Evolutionary conservation across 768 basidiomycete genomes (phyloP), one percentile per base, ranked within the genome.

Genomic region (Trametes elegans): DNA sequence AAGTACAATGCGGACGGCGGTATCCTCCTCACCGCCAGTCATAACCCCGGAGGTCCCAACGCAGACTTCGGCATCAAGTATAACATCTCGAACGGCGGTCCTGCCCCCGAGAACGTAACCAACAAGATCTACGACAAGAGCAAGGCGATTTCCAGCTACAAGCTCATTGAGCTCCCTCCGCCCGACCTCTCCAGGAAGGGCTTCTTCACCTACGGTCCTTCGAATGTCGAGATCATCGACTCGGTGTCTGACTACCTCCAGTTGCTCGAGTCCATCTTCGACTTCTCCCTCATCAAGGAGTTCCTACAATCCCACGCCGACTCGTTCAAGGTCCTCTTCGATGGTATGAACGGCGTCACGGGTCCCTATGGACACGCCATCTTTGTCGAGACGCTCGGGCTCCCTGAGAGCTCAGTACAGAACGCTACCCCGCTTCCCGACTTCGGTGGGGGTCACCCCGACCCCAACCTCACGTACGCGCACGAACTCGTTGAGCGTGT

Each of bases 41-140:
- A 99, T 79, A 99, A 99, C 73, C 95, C 97, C 16, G 97, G 97
- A 50, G 97, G 97, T 21, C 97, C 97, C n/a, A 82, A 93, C 68
- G 88, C 90, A 65, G 97, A 99, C 73, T 99, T 98, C 70, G 97
- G 97, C 43, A 98, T 99, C 83, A 98, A 99, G 74, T 99, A 97
- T 79, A 99, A 99, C 72, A 89, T 93, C 43, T 87, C 88, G 34
- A 99, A 99, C 64, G 97, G 97, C 57, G 97, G 97, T 3, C 96
- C 97, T 18, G 97, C 97, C 19, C 94, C 97, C 0, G 97, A 99
- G 74, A 84, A 78, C 66, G 87, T 99, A 55, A 99, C 97, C n/a
- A 80, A 99, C 75, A 87, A 85, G 74, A 98, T 99, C 60, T 96
- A 80, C 70, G 93, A 91, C 68, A 86, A 83, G 72, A 93, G 93